phyloP scores from a whole-genome alignment of 352 stramenopile species.

The Phytophthora nicotianae region DNA sequence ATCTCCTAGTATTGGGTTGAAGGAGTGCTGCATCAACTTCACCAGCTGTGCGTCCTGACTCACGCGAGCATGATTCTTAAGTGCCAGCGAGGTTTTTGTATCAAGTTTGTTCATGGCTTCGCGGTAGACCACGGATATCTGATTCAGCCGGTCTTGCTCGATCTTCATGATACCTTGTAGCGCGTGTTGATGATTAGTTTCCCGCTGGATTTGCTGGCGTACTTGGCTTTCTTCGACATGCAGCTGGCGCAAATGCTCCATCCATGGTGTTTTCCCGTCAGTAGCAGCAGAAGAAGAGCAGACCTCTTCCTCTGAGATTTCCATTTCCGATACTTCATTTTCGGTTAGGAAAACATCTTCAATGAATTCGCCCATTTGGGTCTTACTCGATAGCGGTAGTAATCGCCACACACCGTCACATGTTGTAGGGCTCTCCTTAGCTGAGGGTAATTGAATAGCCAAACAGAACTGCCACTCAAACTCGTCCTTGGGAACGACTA shows the following conservation, averaged over 20 bases:
- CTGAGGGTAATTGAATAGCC: constrained; percentile 34
- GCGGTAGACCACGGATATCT: constrained; percentile 62
- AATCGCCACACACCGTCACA: constrained; percentile 56
- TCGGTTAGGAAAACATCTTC: constrained; percentile 61
- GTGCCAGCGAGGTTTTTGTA: constrained; percentile 42
- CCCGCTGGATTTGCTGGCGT: constrained; percentile 54
- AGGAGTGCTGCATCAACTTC: constrained; percentile 72
- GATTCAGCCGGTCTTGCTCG: constrained; percentile 66
- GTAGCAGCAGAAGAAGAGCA: constrained; percentile 40
- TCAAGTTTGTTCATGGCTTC: constrained; percentile 59
- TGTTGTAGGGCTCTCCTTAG: constrained; percentile 5
- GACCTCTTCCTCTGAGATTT: constrained; percentile 70
- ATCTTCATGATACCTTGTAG: constrained; percentile 78
- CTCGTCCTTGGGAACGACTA: constrained; percentile 23
- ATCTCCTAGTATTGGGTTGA: constrained; percentile 67
- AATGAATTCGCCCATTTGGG: constrained; percentile 55
- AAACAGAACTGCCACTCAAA: constrained; percentile 61
- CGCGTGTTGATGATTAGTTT: constrained; percentile 60
- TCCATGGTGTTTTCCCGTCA: constrained; percentile 45
- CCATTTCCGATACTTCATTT: constrained; percentile 62
- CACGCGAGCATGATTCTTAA: constrained; percentile 64
- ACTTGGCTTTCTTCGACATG: constrained; percentile 62
- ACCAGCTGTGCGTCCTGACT: constrained; percentile 68
- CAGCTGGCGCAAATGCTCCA: constrained; percentile 55
- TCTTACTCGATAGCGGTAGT: constrained; percentile 54